A percentile compares a stretch with the other conserved stretches of the same genome.
phyloP scores from a whole-genome alignment of 2,329 filamentous ascomycete species.

The Coniochaeta ligniaria region DNA sequence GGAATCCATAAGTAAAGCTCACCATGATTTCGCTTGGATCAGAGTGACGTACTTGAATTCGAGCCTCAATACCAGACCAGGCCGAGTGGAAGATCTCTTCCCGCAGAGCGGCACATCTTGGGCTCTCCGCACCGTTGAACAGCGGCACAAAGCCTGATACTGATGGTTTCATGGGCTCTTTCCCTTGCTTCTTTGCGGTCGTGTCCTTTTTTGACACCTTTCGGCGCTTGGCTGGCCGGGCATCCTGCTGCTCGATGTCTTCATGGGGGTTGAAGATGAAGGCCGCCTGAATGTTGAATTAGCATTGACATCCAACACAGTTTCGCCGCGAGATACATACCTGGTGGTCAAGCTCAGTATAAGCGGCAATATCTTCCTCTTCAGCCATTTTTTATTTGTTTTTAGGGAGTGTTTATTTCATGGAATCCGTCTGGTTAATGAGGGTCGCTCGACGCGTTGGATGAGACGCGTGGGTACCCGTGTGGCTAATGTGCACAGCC shows the following conservation, averaged over 20 bases:
- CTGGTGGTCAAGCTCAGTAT: constrained; percentile 36
- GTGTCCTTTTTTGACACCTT: constrained; percentile 35
- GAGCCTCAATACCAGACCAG: constrained; percentile 58
- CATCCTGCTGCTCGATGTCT: constrained; percentile 17
- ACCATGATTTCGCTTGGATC: neutral
- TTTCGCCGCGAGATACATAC: constrained; percentile 16
- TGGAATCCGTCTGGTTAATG: neutral
- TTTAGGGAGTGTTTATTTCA: neutral
- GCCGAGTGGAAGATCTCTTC: constrained; percentile 52
- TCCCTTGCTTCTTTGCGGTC: constrained; percentile 15
- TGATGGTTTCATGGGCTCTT: constrained; percentile 5
- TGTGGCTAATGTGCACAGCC: too few relatives aligned
- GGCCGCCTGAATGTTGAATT: constrained; percentile 38
- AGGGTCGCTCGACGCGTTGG: neutral
- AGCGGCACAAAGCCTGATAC: constrained; percentile 40
- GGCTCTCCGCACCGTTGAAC: constrained; percentile 45
- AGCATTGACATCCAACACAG: neutral
- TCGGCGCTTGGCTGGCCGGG: constrained; percentile 49
- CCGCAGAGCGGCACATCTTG: constrained; percentile 42
- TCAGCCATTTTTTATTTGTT: constrained; percentile 7
- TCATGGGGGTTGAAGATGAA: constrained; percentile 54
- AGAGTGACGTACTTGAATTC: constrained; percentile 48
- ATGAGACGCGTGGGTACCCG: neutral
- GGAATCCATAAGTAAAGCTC: neutral
- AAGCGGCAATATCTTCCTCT: constrained; percentile 4